These are phyloP conservation scores for Phytopythium oedochilum DNA, from an alignment of 352 stramenopile genomes.

Conservation along the genomic window DNA sequence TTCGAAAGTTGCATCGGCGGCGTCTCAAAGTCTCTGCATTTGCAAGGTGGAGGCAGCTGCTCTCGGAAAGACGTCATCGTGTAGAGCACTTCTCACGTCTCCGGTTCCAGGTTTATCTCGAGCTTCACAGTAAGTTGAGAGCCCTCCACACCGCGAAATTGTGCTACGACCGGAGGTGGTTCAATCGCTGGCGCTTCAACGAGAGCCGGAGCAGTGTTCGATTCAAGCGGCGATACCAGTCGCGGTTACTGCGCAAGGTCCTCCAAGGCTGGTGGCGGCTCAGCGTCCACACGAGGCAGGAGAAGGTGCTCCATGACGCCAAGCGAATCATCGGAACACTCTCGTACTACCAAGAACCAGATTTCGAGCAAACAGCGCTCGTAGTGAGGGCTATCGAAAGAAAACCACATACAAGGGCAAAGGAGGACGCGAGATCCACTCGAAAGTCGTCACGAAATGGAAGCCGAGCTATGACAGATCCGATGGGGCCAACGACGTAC, in stretches of 20 bases:
- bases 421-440: not conserved
- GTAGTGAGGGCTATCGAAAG: not conserved
- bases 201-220: not conserved
- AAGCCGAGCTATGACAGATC: not conserved
- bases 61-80: not conserved
- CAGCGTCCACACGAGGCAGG: conserved; percentile 28
- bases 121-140: not conserved
- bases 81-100: not conserved
- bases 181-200: not conserved
- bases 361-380: not conserved
- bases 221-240: not conserved
- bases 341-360: not conserved
- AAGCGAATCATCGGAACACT: conserved; percentile 7
- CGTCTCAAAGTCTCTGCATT: not conserved
- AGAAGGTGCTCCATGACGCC: conserved; percentile 19
- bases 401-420: not conserved
- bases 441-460: not conserved
- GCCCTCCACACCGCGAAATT: not conserved
- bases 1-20: not conserved
- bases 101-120: not conserved
- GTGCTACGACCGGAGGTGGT: not conserved
- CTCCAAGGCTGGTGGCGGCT: conserved; percentile 23
- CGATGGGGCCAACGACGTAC: not conserved
- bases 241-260: conserved; percentile 1
- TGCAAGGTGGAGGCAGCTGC: not conserved